These are phyloP conservation scores for Pythium aristosporum DNA, from an alignment of 352 stramenopile species.

Conservation along the genomic window DNA sequence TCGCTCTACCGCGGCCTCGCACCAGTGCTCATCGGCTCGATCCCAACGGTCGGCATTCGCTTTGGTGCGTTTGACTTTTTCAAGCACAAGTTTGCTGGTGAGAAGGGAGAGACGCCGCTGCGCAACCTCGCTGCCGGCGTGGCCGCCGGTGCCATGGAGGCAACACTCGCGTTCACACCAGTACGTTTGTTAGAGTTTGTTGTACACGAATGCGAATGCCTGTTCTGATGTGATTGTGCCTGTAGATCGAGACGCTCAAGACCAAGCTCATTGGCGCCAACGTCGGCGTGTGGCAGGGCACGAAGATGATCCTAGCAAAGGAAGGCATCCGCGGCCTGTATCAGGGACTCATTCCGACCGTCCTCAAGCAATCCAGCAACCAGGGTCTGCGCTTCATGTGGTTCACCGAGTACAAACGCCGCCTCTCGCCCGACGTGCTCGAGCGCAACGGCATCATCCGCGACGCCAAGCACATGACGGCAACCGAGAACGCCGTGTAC, in stretches of 20 bases:
- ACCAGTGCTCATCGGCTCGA: slow-evolving; percentile 93
- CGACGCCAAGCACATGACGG: slow-evolving; percentile 75
- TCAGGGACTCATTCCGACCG: slow-evolving; percentile 91
- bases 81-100: slow-evolving; percentile 80
- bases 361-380: slow-evolving; percentile 95
- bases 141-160: slow-evolving; percentile 89
- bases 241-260: slow-evolving; percentile 94
- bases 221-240: background rate
- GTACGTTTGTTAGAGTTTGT: slow-evolving; percentile 32
- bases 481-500: slow-evolving; percentile 72
- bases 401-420: slow-evolving; percentile 95
- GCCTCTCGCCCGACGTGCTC: slow-evolving; percentile 54
- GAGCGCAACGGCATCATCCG: slow-evolving; percentile 48
- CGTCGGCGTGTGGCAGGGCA: slow-evolving; percentile 86
- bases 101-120: slow-evolving; percentile 86
- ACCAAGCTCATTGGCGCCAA: slow-evolving; percentile 98
- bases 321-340: slow-evolving; percentile 93
- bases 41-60: slow-evolving; percentile 96
- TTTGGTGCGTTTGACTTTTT: slow-evolving; percentile 95
- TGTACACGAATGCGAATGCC: background rate
- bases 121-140: slow-evolving; percentile 94
- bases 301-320: slow-evolving; percentile 90
- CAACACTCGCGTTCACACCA: slow-evolving; percentile 92
- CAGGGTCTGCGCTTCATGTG: slow-evolving; percentile 96
- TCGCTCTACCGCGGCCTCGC: slow-evolving; percentile 93